Base-by-base conservation (phyloP, 129 eudicot genomes). In the Logfia minima region DNA sequence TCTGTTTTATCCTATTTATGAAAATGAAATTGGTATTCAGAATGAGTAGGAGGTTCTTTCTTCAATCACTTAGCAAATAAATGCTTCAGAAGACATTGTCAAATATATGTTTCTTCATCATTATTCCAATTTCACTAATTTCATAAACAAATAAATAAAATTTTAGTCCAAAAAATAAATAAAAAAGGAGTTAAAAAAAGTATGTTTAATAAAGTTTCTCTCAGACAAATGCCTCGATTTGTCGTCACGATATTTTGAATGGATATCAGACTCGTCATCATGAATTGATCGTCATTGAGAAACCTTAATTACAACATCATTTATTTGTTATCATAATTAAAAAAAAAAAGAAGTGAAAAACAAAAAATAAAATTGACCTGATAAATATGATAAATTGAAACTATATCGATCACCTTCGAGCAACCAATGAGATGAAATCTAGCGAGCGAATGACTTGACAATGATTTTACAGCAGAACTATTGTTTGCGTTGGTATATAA, bases 231-330 rank as follows among this genome's bases (percentile, higher is more conserved):
- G 89, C 89, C 89, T 85, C 89, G 84, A 82, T 68, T 53, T 78
- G 84, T 82, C 89, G 62, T 85, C 89, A 82, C 68, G 86, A 85
- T 82, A 72, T 63, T 63, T 64, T 85, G 6, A 84, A 84, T 84
- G 85, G 88, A 81, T 67, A 85, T 85, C 89, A 79, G 89, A 85
- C 89, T 85, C 89, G 86, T 85, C 89, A 85, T 85, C 89, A 23
- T 78, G 59, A 59, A 35, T 75, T 70, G 59, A 75, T 85, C 86
- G 63, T 85, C 89, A 85, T 62, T 7, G 86, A 85, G 89, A 82
- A 85, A 64, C 83, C 6, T 14, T 16, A 23, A 35, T 26, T 14
- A 9, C 28, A 77, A 7, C 64, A 1, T 19, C 53, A 11, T 2
- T 45, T 13, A 1, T 48, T 3, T 13, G 3, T n/a, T 48, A n/a